Evolutionary conservation across 2,329 filamentous ascomycete genomes (phyloP).

Genomic region (Hypoxylon sp.): DNA sequence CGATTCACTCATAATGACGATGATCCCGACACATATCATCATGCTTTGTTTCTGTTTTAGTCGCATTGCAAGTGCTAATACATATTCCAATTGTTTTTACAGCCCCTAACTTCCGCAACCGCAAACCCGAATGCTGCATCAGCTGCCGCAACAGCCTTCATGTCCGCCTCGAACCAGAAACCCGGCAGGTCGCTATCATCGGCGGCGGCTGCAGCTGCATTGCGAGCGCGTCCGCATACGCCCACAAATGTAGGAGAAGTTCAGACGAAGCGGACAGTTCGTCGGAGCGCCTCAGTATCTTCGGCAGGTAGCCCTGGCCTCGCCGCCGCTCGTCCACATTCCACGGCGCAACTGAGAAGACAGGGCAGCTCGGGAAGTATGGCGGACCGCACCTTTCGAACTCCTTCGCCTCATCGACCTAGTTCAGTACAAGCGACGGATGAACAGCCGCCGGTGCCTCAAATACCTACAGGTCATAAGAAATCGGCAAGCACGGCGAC

Average conservation of each 20-base stretch:
- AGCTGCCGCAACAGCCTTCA: constrained; percentile 86
- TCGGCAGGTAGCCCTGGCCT: constrained; percentile 69
- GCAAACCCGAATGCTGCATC: constrained; percentile 81
- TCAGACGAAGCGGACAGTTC: constrained; percentile 87
- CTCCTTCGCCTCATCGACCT: constrained; percentile 74
- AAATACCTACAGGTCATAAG: constrained; percentile 68
- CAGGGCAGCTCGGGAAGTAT: constrained; percentile 83
- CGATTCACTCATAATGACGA: constrained; percentile 38
- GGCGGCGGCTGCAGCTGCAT: constrained; percentile 87
- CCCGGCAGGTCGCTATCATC: constrained; percentile 80
- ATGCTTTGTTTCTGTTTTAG: constrained; percentile 40
- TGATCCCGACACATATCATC: constrained; percentile 25
- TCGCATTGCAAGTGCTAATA: constrained; percentile 33
- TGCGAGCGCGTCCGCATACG: constrained; percentile 82
- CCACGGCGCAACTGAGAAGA: constrained; percentile 69
- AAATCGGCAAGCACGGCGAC: constrained; percentile 59
- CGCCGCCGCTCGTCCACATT: constrained; percentile 56
- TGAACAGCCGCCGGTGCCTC: constrained; percentile 81
- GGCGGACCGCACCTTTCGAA: constrained; percentile 89
- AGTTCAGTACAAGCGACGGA: constrained; percentile 57
- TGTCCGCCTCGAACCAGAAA: constrained; percentile 70
- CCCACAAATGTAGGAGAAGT: constrained; percentile 86
- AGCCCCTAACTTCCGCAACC: constrained; percentile 76
- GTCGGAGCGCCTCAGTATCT: constrained; percentile 79
- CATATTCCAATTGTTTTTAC: constrained; percentile 41